Percentiles rank a stretch among this genome's conserved stretches.
These are phyloP conservation scores for Streptanthus diversifolius DNA, from an alignment of 345 rosid species.

Conservation along the genomic window DNA sequence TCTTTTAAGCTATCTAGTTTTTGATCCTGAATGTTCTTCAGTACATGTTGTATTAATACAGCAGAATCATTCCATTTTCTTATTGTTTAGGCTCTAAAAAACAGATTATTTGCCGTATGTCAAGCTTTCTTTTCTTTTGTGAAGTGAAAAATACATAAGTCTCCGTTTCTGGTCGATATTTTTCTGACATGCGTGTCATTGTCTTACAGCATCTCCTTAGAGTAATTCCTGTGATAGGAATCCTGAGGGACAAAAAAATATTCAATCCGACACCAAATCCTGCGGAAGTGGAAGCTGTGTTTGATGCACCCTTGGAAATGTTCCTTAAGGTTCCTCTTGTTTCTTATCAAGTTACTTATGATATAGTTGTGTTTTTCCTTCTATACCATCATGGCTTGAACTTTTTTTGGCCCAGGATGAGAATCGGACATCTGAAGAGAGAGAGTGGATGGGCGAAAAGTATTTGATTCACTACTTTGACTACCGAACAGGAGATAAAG, in stretches of 20 bases:
- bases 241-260: conserved; percentile 48
- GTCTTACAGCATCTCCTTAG: conserved; percentile 78
- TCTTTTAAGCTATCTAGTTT: no score
- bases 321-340: conserved; percentile 62
- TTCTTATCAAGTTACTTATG: conserved; percentile 10
- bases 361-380: neutral
- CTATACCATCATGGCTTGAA: conserved; percentile 3
- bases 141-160: neutral
- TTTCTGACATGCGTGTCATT: neutral
- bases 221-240: conserved; percentile 84
- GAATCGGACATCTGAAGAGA: conserved; percentile 60
- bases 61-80: neutral
- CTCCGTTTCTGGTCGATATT: neutral
- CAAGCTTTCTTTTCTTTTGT: neutral
- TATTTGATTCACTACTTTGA: conserved; percentile 62
- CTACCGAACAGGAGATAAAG: conserved; percentile 46
- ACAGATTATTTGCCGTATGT: neutral
- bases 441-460: conserved; percentile 68
- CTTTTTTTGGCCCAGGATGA: conserved; percentile 48
- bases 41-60: neutral
- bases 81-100: neutral
- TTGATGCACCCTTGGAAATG: conserved; percentile 94
- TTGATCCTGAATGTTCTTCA: neutral
- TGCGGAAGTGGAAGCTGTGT: conserved; percentile 80
- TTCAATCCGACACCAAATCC: conserved; percentile 71